Percentiles rank a stretch among this genome's conserved stretches.
Evolutionary conservation across 208 protist species (phyloP).

Genomic region (Acanthamoeba sp.): DNA sequence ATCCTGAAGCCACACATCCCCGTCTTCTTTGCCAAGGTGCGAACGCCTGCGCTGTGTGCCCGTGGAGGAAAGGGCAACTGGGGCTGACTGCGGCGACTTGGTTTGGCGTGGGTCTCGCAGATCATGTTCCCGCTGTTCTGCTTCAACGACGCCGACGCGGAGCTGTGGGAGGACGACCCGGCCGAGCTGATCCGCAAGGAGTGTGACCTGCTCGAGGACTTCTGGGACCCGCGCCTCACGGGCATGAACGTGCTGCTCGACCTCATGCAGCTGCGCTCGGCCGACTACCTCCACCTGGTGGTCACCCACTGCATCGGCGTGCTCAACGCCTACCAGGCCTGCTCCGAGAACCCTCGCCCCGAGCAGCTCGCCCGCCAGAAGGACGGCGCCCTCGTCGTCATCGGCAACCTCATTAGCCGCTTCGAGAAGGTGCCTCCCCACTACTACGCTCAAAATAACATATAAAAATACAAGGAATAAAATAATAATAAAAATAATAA

Average conservation of each 20-base stretch:
- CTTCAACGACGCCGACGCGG: slow-evolving; percentile 35
- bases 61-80: no score
- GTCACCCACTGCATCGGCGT: slow-evolving; percentile 11
- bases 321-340: slow-evolving; percentile 37
- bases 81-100: no score
- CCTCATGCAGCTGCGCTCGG: slow-evolving; percentile 19
- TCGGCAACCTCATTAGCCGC: slow-evolving; percentile 19
- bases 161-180: slow-evolving; percentile 36
- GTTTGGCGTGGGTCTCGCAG: background rate
- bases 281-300: slow-evolving; percentile 30
- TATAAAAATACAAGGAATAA: no score
- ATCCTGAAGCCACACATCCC: slow-evolving; percentile 43
- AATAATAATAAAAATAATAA: no score
- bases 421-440: background rate
- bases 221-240: slow-evolving; percentile 47
- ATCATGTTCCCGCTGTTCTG: slow-evolving; percentile 64
- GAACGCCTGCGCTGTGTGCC: background rate
- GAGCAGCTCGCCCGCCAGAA: background rate
- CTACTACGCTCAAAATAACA: no score
- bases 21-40: slow-evolving; percentile 29
- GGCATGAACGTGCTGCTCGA: slow-evolving; percentile 57
- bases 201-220: slow-evolving; percentile 18
- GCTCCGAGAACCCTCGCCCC: background rate
- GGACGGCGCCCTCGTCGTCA: slow-evolving; percentile 41
- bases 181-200: slow-evolving; percentile 58